phyloP scores from a whole-genome alignment of 768 basidiomycete genomes.

The Tulasnella sp. region DNA sequence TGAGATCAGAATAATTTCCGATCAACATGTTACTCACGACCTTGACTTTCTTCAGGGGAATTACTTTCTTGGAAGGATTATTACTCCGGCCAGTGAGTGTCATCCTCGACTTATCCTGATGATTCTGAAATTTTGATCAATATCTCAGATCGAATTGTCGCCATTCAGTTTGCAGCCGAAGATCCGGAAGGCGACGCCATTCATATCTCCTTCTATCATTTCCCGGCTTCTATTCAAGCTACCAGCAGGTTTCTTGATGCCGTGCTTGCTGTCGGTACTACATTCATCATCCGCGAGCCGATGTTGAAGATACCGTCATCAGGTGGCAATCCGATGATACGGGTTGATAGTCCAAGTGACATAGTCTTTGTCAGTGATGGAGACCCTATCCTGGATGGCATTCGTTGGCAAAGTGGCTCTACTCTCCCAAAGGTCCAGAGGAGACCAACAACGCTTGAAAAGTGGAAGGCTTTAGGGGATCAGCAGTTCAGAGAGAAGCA shows the following conservation, averaged over 20 bases:
- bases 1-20: background rate
- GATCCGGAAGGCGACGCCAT: conserved; percentile 22
- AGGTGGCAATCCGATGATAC: conserved; percentile 18
- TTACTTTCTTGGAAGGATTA: background rate
- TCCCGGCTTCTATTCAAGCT: conserved; percentile 21
- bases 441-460: conserved; percentile 5
- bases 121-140: background rate
- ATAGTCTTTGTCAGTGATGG: conserved; percentile 19
- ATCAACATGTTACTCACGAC: background rate
- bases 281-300: conserved; percentile 27
- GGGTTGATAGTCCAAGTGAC: conserved; percentile 26
- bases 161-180: conserved; percentile 19
- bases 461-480: conserved; percentile 23
- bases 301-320: conserved; percentile 18
- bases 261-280: conserved; percentile 23
- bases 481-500: conserved; percentile 17
- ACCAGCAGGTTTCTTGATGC: conserved; percentile 19
- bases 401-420: conserved; percentile 3
- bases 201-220: conserved; percentile 22
- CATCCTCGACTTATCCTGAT: background rate
- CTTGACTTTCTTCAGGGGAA: background rate
- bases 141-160: conserved; percentile 4
- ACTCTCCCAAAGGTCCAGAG: background rate
- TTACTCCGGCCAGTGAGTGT: background rate
- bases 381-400: conserved; percentile 12